phyloP scores from a whole-genome alignment of 495 filamentous ascomycete genomes.

The Penicillium turbatum region DNA sequence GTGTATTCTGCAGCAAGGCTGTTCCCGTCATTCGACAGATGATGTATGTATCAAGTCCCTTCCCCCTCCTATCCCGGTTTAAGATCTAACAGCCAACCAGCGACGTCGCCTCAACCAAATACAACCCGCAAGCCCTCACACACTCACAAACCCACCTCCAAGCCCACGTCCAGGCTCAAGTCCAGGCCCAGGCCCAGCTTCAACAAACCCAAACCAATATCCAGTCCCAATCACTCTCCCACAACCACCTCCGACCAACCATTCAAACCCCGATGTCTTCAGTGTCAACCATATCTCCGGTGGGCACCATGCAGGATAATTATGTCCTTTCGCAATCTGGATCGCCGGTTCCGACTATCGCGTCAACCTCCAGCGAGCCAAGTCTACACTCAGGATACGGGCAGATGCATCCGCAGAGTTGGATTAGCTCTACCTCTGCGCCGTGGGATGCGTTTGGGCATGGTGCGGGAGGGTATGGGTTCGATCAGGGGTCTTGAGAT shows the following conservation, averaged over 20 bases:
- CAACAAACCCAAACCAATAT: slow-evolving; percentile 2
- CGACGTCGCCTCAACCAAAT: slow-evolving; percentile 12
- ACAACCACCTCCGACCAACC: slow-evolving; percentile 2
- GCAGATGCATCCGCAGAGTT: slow-evolving; percentile 36
- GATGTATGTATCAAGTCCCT: slow-evolving; percentile 24
- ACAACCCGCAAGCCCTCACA: slow-evolving; percentile 11
- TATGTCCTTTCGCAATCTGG: slow-evolving; percentile 19
- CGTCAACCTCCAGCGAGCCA: slow-evolving; percentile 22
- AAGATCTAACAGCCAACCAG: slow-evolving; percentile 9
- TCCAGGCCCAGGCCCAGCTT: slow-evolving; percentile 1
- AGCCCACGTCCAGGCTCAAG: slow-evolving; percentile 1
- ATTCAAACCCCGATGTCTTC: slow-evolving; percentile 14
- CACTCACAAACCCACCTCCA: slow-evolving; percentile 10
- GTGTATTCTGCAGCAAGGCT: slow-evolving; percentile 41
- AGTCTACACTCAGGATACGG: slow-evolving; percentile 23
- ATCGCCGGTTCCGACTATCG: slow-evolving; percentile 24
- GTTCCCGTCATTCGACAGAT: slow-evolving; percentile 38
- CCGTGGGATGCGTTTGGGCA: slow-evolving; percentile 31
- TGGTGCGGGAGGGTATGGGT: slow-evolving; percentile 16
- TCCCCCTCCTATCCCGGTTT: background rate
- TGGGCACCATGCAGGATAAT: slow-evolving; percentile 14
- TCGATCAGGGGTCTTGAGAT: slow-evolving; percentile 6
- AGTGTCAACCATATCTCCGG: slow-evolving; percentile 9
- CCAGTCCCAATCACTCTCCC: background rate
- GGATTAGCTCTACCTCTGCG: slow-evolving; percentile 32